Base-by-base conservation (phyloP, 1,139 yeast species). In the Waltiozyma sp. region DNA sequence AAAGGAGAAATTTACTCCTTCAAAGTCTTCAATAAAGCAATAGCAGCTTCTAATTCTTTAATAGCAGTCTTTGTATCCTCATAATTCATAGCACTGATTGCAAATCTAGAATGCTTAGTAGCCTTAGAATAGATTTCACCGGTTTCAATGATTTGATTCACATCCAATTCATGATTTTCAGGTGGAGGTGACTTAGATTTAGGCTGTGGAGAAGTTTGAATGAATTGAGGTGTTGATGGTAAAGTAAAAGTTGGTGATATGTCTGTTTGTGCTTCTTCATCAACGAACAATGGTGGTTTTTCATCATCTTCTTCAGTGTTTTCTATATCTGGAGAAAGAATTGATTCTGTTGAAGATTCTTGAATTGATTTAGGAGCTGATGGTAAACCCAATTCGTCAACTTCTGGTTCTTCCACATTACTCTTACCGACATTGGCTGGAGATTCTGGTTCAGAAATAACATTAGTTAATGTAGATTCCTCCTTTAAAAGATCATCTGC, bases 81-180 rank as follows among this genome's bases (percentile, higher is more conserved):
- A 60, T 88, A 91, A 59, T 88, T 89, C 53, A 91, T 71, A 0
- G 98, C 98, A 41, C 95, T 85, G 10, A 89, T 81, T 3, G 96
- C 97, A 61, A 80, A 91, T 60, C 82, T 85, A 41, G 96, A 91
- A 51, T 78, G 84, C 57, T 84, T 87, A 58, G 89, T 96, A 1
- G 88, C 84, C 50, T 71, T 67, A n/a, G 74, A 52, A 19, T 83
- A 77, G 35, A 72, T 67, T 46, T 83, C 87, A 18, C 82, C 74
- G 38, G 73, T 70, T 48, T 73, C 72, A 47, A 84, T 59, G 38
- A 83, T 73, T 35, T 64, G 59, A 36, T 63, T 62, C 24, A 82
- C 71, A 39, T 73, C 71, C 24, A 43, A 41, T 13, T 45, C 43
- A 28, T 28, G 19, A 24, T 47, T 38, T 19, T 38, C 38, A 10